Evolutionary conservation across 2,329 filamentous ascomycete species (phyloP), one percentile per base, ranked within the genome.

Genomic region (Chrysoporthe austroafricana): DNA sequence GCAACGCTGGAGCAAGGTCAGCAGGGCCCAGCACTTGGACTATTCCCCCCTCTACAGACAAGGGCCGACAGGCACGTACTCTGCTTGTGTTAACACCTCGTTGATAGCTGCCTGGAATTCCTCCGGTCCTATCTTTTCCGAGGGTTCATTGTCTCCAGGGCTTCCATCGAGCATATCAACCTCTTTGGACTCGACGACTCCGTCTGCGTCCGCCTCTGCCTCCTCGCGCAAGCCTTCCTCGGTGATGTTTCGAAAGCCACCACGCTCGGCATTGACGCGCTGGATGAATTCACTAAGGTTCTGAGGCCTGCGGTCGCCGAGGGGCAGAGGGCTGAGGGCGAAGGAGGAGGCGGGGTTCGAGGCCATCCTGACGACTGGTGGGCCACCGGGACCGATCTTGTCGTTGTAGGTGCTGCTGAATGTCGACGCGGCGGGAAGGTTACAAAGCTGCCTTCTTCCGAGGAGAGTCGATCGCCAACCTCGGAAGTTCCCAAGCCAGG

Each of bases 171-270:
- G 78, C 73, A 81, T 81, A 43, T 82, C 80, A 18, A 80, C 78
- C 62, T 83, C 84, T 14, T 82, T 83, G 77, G 13, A 79, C 76
- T 78, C 76, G 21, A 71, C 70, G 13, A 69, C 70, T n/a, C 70
- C 75, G 72, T 69, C 76, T 69, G 70, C 81, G 79, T 82, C 77
- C 54, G 82, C 75, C 79, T 82, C 77, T 54, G 82, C 75, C 74
- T 96, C 90, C 46, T 90, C 86, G 62, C 85, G 85, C 48, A 98
- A 81, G 56, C 88, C 85, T 62, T 88, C 85, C 77, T 97, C 92
- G 62, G 89, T 92, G 71, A 98, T 84, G 73, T 90, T 85, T 68
- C 93, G 90, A 76, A 98, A 96, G 34, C 93, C 92, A 16, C 92
- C 93, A 69, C 91, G 90, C 74, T 96, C 90, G 56, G 82, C 79